These are phyloP conservation scores for Sporormia fimetaria DNA, from an alignment of 495 filamentous ascomycete genomes.

Conservation along the genomic window DNA sequence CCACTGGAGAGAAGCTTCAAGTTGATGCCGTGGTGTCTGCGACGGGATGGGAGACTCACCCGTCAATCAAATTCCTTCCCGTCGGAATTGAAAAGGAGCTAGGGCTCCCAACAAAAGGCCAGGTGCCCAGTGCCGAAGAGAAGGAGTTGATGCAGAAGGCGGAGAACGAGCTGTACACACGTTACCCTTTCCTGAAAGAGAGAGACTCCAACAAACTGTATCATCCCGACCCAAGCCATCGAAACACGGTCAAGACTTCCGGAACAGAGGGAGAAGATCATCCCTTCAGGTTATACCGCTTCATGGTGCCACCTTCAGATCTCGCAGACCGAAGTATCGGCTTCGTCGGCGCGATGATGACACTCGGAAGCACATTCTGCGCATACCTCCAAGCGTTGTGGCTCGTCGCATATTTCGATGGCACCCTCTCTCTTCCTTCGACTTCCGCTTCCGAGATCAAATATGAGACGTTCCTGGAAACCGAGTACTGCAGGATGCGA, in stretches of 20 bases:
- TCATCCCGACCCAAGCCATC: conserved; percentile 13
- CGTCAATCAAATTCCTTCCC: conserved; percentile 53
- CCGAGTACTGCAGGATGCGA: conserved; percentile 17
- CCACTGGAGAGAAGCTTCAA: conserved; percentile 42
- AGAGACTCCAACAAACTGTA: conserved; percentile 15
- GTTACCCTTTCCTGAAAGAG: conserved; percentile 14
- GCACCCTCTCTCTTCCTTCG: conserved; percentile 11
- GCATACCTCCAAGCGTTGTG: conserved; percentile 63
- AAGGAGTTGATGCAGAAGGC: conserved; percentile 4
- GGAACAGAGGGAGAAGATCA: conserved; percentile 6
- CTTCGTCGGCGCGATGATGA: conserved; percentile 54
- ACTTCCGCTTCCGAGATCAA: conserved; percentile 4
- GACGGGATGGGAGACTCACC: conserved; percentile 35
- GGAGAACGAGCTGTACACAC: conserved; percentile 3
- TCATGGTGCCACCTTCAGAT: conserved; percentile 56
- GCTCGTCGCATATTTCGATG: conserved; percentile 49
- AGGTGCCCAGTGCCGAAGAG: not conserved
- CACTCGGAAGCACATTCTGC: conserved; percentile 49
- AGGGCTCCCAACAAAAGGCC: conserved; percentile 9
- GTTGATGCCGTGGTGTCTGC: conserved; percentile 54
- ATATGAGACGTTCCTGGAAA: conserved; percentile 16
- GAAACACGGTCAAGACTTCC: not conserved
- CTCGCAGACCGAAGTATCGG: conserved; percentile 48
- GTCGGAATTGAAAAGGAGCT: conserved; percentile 25
- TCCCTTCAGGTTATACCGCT: conserved; percentile 44